Evolutionary conservation across 1,139 yeast genomes (phyloP), one percentile per base, ranked within the genome.

Genomic region (Geotrichum histeridarum): DNA sequence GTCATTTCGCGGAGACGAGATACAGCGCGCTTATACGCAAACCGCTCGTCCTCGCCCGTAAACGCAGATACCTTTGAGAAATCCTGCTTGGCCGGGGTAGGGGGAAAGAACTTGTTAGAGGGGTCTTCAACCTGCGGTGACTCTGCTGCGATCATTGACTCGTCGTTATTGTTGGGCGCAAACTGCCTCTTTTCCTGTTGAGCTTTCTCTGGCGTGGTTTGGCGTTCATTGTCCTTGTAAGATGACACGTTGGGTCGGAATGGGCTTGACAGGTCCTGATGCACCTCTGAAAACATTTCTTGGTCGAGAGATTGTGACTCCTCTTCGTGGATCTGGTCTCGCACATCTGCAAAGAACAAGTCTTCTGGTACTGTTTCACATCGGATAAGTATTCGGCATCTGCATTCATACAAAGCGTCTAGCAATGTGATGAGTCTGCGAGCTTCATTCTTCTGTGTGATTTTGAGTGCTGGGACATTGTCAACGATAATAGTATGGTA

Each of bases 1-100:
- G 82, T 79, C 89, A 85, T 84, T 62, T 85, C 91, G 57, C 74
- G 73, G 31, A 85, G 76, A 60, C 93, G 70, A 64, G 84, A 81
- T 0, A 84, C 84, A 0, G 91, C 90, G 60, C 91, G 69, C 59
- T 81, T 82, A 63, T 80, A 84, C 2, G 93, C 90, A 70, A 85
- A 84, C 68, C 77, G 78, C 64, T 85, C 91, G 67, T 85, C 91
- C 62, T 84, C 90, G 32, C 93, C 91, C 0, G 89, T 84, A 61
- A 84, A 85, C 2, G 83, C 83, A 17, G 73, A 72, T 12, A 77
- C 66, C 50, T 81, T 75, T 17, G 78, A 74, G 62, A 76, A 82
- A 62, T 81, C 76, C 8, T 57, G 54, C 48, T 46, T 39, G 1
- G 45, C 33, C 11, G 31, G 43, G 5, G 45, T 36, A 1, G 41